A percentile compares a stretch with the other conserved stretches of the same genome.
phyloP scores from a whole-genome alignment of 208 protist species.

The Leishmania amazonensis region DNA sequence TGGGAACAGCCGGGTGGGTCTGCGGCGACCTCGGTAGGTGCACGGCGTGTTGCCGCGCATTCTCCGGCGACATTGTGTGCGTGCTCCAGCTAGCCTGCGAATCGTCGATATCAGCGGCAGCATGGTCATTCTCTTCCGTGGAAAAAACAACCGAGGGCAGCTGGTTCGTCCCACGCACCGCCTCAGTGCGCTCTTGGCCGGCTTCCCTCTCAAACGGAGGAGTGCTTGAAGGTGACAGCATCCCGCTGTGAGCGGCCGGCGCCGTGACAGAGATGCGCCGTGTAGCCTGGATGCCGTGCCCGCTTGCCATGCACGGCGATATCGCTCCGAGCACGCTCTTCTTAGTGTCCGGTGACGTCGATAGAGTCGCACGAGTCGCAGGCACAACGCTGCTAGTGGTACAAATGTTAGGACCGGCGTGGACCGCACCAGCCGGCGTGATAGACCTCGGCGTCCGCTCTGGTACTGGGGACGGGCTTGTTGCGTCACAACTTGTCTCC shows the following conservation, averaged over 20 bases:
- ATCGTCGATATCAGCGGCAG: not conserved
- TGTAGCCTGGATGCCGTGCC: constrained; percentile 11
- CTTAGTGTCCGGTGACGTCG: not conserved
- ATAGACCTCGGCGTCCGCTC: not conserved
- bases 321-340: not conserved
- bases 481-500: not conserved
- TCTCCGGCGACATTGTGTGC: constrained; percentile 13
- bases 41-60: constrained; percentile 9
- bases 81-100: constrained; percentile 14
- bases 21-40: not conserved
- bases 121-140: not conserved
- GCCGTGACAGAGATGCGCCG: constrained; percentile 3
- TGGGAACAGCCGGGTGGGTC: not conserved
- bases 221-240: not conserved
- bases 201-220: not conserved
- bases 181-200: not conserved
- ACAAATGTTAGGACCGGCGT: not conserved
- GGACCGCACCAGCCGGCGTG: not conserved
- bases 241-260: constrained; percentile 1
- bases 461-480: not conserved
- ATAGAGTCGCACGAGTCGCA: not conserved
- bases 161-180: not conserved
- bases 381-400: not conserved
- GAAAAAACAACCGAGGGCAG: not conserved
- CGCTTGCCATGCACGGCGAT: constrained; percentile 8